Evolutionary conservation across 305 asterid species (phyloP).

Genomic region (Rubia tinctorum): DNA sequence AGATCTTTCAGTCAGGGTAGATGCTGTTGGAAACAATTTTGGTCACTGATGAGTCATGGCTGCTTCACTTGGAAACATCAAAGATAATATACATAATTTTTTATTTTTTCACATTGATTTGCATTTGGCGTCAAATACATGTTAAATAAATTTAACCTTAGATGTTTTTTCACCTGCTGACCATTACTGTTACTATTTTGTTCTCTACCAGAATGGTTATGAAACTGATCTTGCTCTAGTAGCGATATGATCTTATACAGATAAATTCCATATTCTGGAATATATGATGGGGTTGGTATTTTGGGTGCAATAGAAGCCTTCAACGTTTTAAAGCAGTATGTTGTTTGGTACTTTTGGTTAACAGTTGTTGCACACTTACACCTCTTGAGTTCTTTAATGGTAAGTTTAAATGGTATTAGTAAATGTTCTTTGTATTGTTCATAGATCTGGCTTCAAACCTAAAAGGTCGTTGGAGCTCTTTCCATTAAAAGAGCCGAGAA

Average conservation of each 20-base stretch:
- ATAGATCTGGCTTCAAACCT: slow-evolving; percentile 82
- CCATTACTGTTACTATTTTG: neutral
- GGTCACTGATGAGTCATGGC: slow-evolving; percentile 73
- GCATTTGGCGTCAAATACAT: too few species aligned
- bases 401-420: neutral
- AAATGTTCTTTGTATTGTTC: neutral
- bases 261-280: slow-evolving; percentile 94
- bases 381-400: neutral
- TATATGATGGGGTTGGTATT: slow-evolving; percentile 95
- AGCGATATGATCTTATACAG: slow-evolving; percentile 85
- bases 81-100: neutral
- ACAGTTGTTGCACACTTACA: neutral
- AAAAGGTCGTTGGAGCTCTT: too few species aligned
- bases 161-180: neutral
- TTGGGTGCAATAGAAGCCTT: slow-evolving; percentile 97
- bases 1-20: slow-evolving; percentile 79
- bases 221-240: slow-evolving; percentile 76
- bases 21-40: slow-evolving; percentile 93
- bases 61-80: slow-evolving; percentile 10
- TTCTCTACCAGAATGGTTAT: slow-evolving; percentile 57
- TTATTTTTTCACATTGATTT: neutral
- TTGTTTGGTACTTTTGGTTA: neutral
- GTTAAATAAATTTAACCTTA: neutral
- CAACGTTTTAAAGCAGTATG: slow-evolving; percentile 74
- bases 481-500: too few species aligned